Percentiles rank a stretch among this genome's conserved stretches.
These are phyloP conservation scores for Citrus reticulata DNA, from an alignment of 345 rosid species.

Conservation along the genomic window DNA sequence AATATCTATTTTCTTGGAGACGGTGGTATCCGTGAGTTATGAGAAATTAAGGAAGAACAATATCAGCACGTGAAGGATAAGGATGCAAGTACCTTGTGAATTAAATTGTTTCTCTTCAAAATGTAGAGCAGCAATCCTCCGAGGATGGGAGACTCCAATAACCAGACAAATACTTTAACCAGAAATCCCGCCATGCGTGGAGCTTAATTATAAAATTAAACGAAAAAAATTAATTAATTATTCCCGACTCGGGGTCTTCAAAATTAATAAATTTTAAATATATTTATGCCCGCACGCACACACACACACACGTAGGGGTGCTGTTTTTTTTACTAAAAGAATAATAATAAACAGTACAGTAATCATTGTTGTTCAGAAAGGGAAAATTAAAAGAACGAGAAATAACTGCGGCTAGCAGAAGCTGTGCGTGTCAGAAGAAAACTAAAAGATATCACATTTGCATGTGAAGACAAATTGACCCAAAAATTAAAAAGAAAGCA, in stretches of 20 bases:
- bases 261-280: too few species aligned
- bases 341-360: too few species aligned
- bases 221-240: not conserved
- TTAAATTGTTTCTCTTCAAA: slow-evolving; percentile 52
- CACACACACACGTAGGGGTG: too few species aligned
- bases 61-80: not conserved
- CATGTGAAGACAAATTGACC: not conserved
- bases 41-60: too few species aligned
- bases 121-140: slow-evolving; percentile 43
- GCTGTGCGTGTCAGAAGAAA: too few species aligned
- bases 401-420: not conserved
- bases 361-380: not conserved
- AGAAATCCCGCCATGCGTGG: slow-evolving; percentile 73
- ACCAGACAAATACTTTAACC: slow-evolving; percentile 57
- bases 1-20: too few species aligned
- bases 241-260: too few species aligned
- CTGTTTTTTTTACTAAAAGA: too few species aligned
- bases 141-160: slow-evolving; percentile 44
- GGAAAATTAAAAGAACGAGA: not conserved
- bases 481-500: too few species aligned
- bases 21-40: too few species aligned
- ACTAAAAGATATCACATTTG: too few species aligned
- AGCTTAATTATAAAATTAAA: slow-evolving; percentile 23
- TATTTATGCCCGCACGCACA: fast-evolving
- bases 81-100: slow-evolving; percentile 40